Evolutionary conservation across 139 green algal genomes (phyloP).

Genomic region (Tetraselmis striata): DNA sequence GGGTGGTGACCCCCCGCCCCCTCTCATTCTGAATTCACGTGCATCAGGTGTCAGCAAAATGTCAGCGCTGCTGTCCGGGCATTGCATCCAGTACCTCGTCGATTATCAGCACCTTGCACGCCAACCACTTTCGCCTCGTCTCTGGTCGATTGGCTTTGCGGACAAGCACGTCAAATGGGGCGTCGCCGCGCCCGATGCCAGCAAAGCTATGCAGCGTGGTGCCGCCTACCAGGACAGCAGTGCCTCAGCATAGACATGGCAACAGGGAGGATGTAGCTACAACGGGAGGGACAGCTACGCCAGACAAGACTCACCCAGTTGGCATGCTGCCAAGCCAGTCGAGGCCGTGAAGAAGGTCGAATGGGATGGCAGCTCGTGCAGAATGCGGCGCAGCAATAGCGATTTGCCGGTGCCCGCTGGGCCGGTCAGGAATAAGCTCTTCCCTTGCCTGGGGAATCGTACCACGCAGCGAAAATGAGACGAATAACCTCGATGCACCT

Average conservation of each 20-base stretch:
- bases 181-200: constrained; percentile 33
- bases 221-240: no score
- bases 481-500: no score
- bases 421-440: neutral
- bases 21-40: no score
- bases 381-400: constrained; percentile 45
- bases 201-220: constrained; percentile 56
- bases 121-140: constrained; percentile 28
- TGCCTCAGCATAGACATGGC: no score
- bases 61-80: neutral
- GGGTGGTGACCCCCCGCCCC: no score
- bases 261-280: no score
- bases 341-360: constrained; percentile 15
- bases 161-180: constrained; percentile 19
- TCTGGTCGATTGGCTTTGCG: constrained; percentile 11
- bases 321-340: constrained; percentile 38
- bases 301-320: constrained; percentile 29
- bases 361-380: constrained; percentile 20
- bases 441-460: neutral
- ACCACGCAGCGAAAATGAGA: no score
- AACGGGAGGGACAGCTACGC: no score
- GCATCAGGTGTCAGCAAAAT: no score
- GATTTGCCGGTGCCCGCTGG: constrained; percentile 64
- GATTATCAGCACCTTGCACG: constrained; percentile 38
- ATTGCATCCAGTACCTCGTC: constrained; percentile 38